These are phyloP conservation scores for Neofusicoccum parvum DNA, from an alignment of 2,329 filamentous ascomycete genomes.

Conservation along the genomic window DNA sequence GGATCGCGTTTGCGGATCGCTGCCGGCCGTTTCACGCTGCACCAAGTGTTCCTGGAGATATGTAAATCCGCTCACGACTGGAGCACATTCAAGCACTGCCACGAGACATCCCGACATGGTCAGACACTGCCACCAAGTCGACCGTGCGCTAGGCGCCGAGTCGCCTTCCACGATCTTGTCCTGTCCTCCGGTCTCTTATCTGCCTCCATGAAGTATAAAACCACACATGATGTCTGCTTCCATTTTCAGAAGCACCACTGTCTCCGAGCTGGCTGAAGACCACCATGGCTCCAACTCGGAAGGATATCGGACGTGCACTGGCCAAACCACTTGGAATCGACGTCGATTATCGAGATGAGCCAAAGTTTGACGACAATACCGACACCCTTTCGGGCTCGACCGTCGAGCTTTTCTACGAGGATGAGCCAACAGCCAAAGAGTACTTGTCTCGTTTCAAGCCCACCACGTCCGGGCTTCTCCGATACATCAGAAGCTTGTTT, in stretches of 20 bases:
- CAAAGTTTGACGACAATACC: slow-evolving; percentile 64
- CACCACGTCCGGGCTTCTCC: slow-evolving; percentile 50
- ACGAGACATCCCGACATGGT: not conserved
- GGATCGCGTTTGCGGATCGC: not conserved
- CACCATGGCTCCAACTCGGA: slow-evolving; percentile 37
- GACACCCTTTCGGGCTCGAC: slow-evolving; percentile 51
- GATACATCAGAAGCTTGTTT: slow-evolving; percentile 34
- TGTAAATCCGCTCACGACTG: not conserved
- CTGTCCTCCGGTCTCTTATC: not conserved
- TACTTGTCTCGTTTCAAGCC: slow-evolving; percentile 72
- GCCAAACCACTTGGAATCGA: slow-evolving; percentile 84
- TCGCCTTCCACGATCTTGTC: not conserved
- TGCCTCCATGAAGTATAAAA: not conserved
- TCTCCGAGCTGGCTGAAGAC: not conserved
- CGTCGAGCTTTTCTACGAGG: slow-evolving; percentile 78
- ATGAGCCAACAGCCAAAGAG: slow-evolving; percentile 73
- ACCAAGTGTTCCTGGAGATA: not conserved
- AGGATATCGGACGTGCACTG: slow-evolving; percentile 69
- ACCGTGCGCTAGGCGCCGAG: not conserved
- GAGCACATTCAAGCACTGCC: not conserved
- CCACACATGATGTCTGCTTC: not conserved
- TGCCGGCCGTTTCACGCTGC: not conserved
- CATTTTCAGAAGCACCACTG: not conserved
- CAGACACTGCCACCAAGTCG: not conserved
- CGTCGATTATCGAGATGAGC: slow-evolving; percentile 66